Base-by-base conservation (phyloP, 148 eudicot species). In the Vaccinium darrowii region DNA sequence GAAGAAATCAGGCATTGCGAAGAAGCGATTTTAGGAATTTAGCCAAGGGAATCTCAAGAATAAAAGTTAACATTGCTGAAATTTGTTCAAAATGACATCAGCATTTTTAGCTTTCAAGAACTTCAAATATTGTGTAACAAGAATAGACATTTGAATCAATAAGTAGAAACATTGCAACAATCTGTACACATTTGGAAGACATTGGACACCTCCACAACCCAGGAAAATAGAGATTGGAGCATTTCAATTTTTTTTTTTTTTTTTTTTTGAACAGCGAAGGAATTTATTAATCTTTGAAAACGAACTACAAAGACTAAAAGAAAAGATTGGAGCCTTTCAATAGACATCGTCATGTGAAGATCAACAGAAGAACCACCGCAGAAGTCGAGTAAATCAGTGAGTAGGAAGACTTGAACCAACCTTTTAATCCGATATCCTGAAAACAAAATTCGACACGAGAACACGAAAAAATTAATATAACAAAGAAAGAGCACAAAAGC, bases 351-450 rank as follows among this genome's bases (percentile, higher is more conserved):
- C 79, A 72, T 80, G 65, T 25, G 65, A 89, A 78, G 85, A 81
- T 86, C 81, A 88, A 54, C 58, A 90, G 84, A 72, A 89, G 21
- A 69, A 83, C 73, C 15, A 84, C 71, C 3, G 71, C 60, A 72
- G 87, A 91, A 50, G 84, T 83, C 12, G 73, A 57, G 73, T 78
- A 88, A 78, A 88, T 18, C 33, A 88, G 30, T 51, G 86, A 84
- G 51, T 78, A 72, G 6, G 80, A 88, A 21, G 87, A 80, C 27
- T 82, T 87, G 33, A 89, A 65, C 88, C 90, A 85, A 33, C 92
- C 85, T 85, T 62, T 71, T 11, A 74, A 79, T n/a, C 83, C 57
- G n/a, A 72, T 49, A 27, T 57, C 90, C 91, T 89, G 91, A 50
- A 87, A 52, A 82, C 53, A 65, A 67, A 67, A 9, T 14, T 16